phyloP scores from a whole-genome alignment of 495 filamentous ascomycete species.

The Aspergillus bridgeri region DNA sequence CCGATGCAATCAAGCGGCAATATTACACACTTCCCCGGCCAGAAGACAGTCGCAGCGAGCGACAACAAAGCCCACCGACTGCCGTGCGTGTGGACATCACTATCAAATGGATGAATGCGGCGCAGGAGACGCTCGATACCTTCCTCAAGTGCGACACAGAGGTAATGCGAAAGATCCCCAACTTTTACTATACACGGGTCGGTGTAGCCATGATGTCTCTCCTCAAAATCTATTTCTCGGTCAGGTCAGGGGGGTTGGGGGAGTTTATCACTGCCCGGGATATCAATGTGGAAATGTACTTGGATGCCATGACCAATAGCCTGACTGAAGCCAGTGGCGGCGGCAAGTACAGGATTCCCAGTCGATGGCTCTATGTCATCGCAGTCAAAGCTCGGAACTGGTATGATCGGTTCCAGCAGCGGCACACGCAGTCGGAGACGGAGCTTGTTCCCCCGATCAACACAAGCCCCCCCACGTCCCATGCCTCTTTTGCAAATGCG shows the following conservation, averaged over 20 bases:
- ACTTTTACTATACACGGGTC: slow-evolving; percentile 44
- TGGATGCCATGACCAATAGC: slow-evolving; percentile 36
- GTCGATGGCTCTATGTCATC: slow-evolving; percentile 37
- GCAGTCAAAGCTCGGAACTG: slow-evolving; percentile 36
- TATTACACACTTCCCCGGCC: slow-evolving; percentile 40
- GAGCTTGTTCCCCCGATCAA: not conserved
- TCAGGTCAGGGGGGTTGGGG: slow-evolving; percentile 41
- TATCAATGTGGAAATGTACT: slow-evolving; percentile 45
- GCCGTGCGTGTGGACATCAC: slow-evolving; percentile 47
- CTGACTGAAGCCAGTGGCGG: slow-evolving; percentile 38
- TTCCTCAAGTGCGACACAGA: slow-evolving; percentile 39
- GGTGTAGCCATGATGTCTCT: slow-evolving; percentile 43
- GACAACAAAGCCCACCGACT: slow-evolving; percentile 29
- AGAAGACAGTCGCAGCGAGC: slow-evolving; percentile 21
- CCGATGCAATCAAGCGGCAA: slow-evolving; percentile 38
- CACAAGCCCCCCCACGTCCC: not conserved
- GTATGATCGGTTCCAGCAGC: slow-evolving; percentile 34
- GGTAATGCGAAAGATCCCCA: slow-evolving; percentile 43
- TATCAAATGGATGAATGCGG: slow-evolving; percentile 47
- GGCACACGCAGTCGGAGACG: slow-evolving; percentile 13
- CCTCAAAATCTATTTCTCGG: slow-evolving; percentile 48
- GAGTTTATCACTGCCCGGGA: slow-evolving; percentile 38
- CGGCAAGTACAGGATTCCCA: slow-evolving; percentile 36
- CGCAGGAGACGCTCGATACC: slow-evolving; percentile 46
- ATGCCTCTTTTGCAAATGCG: not conserved